A percentile compares a stretch with the other conserved stretches of the same genome.
These are phyloP conservation scores for Chloris gayana DNA, from an alignment of 176 grass and related monocot genomes.

Conservation along the genomic window DNA sequence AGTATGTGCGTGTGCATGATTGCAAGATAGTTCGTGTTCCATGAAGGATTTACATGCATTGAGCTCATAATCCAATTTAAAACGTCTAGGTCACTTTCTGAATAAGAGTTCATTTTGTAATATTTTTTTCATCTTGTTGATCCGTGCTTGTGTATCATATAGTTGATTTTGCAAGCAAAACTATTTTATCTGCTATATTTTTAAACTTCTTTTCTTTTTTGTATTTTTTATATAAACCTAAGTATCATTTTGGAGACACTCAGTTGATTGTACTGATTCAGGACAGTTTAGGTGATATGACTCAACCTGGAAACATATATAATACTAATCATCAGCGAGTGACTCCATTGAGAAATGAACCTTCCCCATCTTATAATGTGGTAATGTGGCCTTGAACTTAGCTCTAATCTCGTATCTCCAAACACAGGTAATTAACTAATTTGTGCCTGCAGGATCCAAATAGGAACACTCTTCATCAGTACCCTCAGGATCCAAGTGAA, in stretches of 20 bases:
- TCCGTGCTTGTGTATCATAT: background rate
- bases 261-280: conserved; percentile 57
- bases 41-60: background rate
- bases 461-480: conserved; percentile 40
- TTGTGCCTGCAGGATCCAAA: conserved; percentile 46
- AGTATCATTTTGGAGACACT: conserved; percentile 29
- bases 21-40: conserved; percentile 10
- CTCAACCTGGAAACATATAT: conserved; percentile 47
- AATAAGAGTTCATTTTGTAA: background rate
- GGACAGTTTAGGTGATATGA: conserved; percentile 52
- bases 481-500: conserved; percentile 49
- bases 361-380: conserved; percentile 49
- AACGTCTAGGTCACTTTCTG: background rate
- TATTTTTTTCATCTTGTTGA: background rate
- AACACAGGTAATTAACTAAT: conserved; percentile 8
- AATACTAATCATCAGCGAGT: conserved; percentile 47
- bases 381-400: conserved; percentile 22
- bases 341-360: conserved; percentile 41
- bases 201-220: background rate
- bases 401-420: background rate
- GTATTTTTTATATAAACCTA: conserved; percentile 8
- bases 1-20: background rate
- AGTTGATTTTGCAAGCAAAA: conserved; percentile 23
- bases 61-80: background rate
- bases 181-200: conserved; percentile 19